phyloP scores from a whole-genome alignment of 495 filamentous ascomycete species.

The Daldinia caldariorum region DNA sequence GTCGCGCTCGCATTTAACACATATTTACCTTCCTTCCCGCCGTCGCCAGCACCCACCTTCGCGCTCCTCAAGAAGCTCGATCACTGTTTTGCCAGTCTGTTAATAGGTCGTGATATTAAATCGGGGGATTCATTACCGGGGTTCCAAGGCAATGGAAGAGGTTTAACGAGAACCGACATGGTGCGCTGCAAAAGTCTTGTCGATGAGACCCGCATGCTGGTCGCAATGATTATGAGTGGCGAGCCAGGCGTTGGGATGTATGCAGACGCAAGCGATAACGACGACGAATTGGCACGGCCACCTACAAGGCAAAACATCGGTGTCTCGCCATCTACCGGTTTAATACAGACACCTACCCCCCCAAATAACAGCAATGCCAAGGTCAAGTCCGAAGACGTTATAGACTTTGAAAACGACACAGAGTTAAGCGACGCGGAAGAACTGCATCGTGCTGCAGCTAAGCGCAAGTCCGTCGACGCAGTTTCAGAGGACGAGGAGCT shows the following conservation, averaged over 20 bases:
- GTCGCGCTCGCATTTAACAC: slow-evolving; percentile 74
- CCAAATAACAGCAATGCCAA: neutral
- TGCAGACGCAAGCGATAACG: slow-evolving; percentile 18
- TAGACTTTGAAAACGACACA: slow-evolving; percentile 39
- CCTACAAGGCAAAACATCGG: slow-evolving; percentile 24
- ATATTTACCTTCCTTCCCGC: slow-evolving; percentile 72
- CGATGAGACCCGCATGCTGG: slow-evolving; percentile 71
- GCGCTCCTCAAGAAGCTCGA: slow-evolving; percentile 78
- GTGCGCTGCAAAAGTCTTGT: slow-evolving; percentile 82
- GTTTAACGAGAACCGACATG: slow-evolving; percentile 76
- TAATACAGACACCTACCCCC: slow-evolving; percentile 26
- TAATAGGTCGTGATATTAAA: slow-evolving; percentile 72
- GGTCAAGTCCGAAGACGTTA: slow-evolving; percentile 28
- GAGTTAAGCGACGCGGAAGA: neutral
- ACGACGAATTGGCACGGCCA: neutral
- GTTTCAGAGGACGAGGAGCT: slow-evolving; percentile 52
- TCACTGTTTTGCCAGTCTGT: slow-evolving; percentile 74
- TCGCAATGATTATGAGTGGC: slow-evolving; percentile 69
- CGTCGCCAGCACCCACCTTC: slow-evolving; percentile 72
- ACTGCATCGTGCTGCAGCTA: slow-evolving; percentile 14
- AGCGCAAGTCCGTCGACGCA: slow-evolving; percentile 50
- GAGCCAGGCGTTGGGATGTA: slow-evolving; percentile 44
- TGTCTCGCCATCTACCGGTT: slow-evolving; percentile 19
- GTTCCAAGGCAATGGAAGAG: slow-evolving; percentile 57
- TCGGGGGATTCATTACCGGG: slow-evolving; percentile 73